phyloP scores from a whole-genome alignment of 169 alveolate genomes.

The Eimeria nieschulzi region DNA sequence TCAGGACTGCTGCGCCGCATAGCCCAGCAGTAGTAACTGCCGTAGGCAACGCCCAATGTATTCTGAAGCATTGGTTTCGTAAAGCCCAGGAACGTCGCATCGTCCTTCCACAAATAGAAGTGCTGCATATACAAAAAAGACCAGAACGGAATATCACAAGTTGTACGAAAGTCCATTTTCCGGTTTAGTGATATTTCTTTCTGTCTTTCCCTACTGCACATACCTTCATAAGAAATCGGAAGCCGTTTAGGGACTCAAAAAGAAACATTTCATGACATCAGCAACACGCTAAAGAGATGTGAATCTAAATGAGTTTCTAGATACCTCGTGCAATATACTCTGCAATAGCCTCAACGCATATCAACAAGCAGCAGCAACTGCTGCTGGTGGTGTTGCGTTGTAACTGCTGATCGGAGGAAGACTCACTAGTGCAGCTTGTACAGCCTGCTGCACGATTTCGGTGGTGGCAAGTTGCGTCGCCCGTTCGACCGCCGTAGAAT shows the following conservation, averaged over 20 bases:
- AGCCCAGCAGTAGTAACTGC: constrained; percentile 56
- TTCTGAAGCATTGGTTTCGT: constrained; percentile 24
- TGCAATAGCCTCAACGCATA: neutral
- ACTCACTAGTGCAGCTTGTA: constrained; percentile 39
- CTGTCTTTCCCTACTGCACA: too few species aligned
- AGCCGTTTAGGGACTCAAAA: too few species aligned
- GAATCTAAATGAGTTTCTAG: neutral
- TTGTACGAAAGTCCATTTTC: too few species aligned
- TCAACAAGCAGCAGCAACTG: neutral
- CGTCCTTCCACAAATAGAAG: constrained; percentile 51
- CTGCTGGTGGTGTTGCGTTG: neutral
- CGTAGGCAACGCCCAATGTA: constrained; percentile 29
- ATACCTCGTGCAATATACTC: neutral
- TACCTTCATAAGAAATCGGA: too few species aligned
- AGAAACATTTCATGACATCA: too few species aligned
- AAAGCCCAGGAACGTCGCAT: constrained; percentile 6
- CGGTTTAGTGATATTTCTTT: too few species aligned
- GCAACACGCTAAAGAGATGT: neutral
- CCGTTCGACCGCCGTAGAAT: neutral
- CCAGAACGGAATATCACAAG: neutral
- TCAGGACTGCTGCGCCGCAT: constrained; percentile 10
- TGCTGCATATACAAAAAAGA: constrained; percentile 14
- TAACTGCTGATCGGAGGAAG: neutral
- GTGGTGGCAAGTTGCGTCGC: constrained; percentile 13
- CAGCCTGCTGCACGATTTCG: constrained; percentile 58